Conservation (phyloP, 2,329 filamentous ascomycete genomes). For the Ambrosiella xylebori region DNA sequence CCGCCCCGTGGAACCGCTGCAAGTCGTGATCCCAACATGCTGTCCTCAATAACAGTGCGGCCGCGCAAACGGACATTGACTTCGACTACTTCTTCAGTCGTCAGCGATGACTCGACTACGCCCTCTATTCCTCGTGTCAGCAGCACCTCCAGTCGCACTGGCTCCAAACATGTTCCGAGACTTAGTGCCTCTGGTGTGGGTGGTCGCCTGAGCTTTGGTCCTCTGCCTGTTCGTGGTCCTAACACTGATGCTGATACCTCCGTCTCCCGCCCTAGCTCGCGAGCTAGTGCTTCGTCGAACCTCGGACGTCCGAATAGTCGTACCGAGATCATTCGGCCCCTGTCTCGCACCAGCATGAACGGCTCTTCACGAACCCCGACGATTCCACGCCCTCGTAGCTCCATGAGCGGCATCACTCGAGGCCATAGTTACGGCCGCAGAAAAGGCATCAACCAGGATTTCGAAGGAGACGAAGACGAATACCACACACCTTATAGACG, state of each 20-base stretch:
- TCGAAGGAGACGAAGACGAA: slow-evolving; percentile 26
- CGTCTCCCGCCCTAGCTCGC: slow-evolving; percentile 54
- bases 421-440: slow-evolving; percentile 22
- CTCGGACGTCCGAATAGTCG: slow-evolving; percentile 37
- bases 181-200: slow-evolving; percentile 46
- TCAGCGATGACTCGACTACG: slow-evolving; percentile 32
- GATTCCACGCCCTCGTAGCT: slow-evolving; percentile 52
- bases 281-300: slow-evolving; percentile 40
- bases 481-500: slow-evolving; percentile 37
- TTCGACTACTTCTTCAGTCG: slow-evolving; percentile 29
- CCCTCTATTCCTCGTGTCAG: slow-evolving; percentile 23
- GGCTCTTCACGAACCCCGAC: slow-evolving; percentile 40
- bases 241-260: slow-evolving; percentile 23
- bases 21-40: slow-evolving; percentile 31
- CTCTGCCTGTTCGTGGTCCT: slow-evolving; percentile 38
- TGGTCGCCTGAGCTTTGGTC: slow-evolving; percentile 46
- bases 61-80: slow-evolving; percentile 51
- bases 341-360: slow-evolving; percentile 45
- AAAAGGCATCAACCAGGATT: slow-evolving; percentile 35
- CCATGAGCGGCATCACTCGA: slow-evolving; percentile 46
- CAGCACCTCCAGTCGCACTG: slow-evolving; percentile 18
- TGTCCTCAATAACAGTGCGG: slow-evolving; percentile 45
- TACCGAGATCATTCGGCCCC: slow-evolving; percentile 40
- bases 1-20: slow-evolving; percentile 64
- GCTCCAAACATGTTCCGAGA: slow-evolving; percentile 33